Base-by-base conservation (phyloP, 2,329 filamentous ascomycete species). In the Tolypocladium sp. region DNA sequence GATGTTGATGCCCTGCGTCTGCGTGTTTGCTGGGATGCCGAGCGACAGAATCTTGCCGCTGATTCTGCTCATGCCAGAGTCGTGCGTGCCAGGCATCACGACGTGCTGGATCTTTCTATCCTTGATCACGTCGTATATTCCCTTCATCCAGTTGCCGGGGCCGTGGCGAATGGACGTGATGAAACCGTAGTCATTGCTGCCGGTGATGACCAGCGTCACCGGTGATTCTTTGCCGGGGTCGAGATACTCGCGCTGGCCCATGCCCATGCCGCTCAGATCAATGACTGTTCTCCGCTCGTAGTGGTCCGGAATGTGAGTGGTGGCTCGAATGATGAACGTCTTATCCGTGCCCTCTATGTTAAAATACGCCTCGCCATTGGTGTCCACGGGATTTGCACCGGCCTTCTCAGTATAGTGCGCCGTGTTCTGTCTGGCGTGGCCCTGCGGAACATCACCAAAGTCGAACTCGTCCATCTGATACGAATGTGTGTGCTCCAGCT, bases 11-110 rank as follows among this genome's bases (percentile, higher is more conserved):
- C 73, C 73, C 57, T 82, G 79, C 0, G 76, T 77, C 59, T 77
- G 73, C 0, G 74, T 78, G 59, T 80, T 79, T 13, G 66, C 61
- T n/a, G 67, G 66, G 22, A 67, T 67, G 4, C 74, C 76, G 13
- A 75, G 68, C 41, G 71, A 68, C 1, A 46, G 41, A 5, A 77
- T 76, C 17, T 66, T 63, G 54, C 64, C 58, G 17, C 67, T 73
- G 61, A 77, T 77, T 1, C 61, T 69, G 30, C 71, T 74, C 77
- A 82, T 81, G n/a, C 77, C 79, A 0, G 77, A 70, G 59, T 81
- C 77, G 60, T 82, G 78, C 4, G 76, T 73, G 10, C 78, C 79
- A 0, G 78, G 78, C 70, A 82, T 75, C 55, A 75, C 71, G 22
- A 81, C 70, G 37, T 79, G 73, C 57, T 74, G 74, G 0, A 81